Evolutionary conservation across 305 asterid genomes (phyloP).

Genomic region (Solanum hybrid): DNA sequence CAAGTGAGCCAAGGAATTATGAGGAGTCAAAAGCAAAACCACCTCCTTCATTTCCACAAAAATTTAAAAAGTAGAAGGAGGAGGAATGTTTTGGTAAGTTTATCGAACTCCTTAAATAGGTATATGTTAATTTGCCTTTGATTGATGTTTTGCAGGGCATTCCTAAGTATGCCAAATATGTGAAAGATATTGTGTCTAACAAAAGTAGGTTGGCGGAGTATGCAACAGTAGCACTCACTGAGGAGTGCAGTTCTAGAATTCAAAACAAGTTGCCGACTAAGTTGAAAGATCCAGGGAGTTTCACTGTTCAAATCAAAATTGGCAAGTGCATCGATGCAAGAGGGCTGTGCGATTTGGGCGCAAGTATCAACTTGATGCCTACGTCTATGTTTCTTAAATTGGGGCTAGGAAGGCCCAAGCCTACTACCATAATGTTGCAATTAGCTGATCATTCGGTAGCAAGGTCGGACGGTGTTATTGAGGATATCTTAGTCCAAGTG

Average conservation of each 20-base stretch:
- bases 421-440: not conserved
- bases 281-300: not conserved
- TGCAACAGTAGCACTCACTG: not conserved
- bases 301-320: too few relatives aligned
- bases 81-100: not conserved
- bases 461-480: too few relatives aligned
- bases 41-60: not conserved
- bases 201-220: not conserved
- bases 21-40: not conserved
- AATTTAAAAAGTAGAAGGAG: too few relatives aligned
- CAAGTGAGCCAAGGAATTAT: not conserved
- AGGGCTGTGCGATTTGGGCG: not conserved
- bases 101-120: not conserved
- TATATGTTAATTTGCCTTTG: not conserved
- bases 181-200: too few relatives aligned
- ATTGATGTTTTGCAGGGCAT: too few relatives aligned
- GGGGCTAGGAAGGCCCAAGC: not conserved
- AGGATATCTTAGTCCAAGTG: too few relatives aligned
- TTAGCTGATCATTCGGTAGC: accelerated
- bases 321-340: not conserved
- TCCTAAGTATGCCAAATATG: not conserved
- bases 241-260: not conserved
- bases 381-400: not conserved
- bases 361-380: not conserved
- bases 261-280: not conserved